Base-by-base conservation (phyloP, 208 protist genomes). In the Crithidia mellificae region DNA sequence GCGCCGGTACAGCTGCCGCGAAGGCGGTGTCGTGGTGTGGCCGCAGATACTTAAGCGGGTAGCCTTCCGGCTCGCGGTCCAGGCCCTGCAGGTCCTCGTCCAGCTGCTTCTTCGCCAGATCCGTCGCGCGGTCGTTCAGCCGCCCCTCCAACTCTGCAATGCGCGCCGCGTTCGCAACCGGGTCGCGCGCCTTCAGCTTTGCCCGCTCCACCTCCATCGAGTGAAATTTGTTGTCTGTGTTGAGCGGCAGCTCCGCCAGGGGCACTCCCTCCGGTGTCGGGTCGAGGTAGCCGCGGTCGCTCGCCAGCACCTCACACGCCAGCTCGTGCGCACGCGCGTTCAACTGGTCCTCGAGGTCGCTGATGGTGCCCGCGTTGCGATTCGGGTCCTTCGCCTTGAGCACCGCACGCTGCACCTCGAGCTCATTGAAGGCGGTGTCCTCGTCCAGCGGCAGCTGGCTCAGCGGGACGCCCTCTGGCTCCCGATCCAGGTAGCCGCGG, bases 121-220 rank as follows among this genome's bases (percentile, higher is more conserved):
- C 80, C 9, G 44, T 30, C 6, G 81, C 83, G 25, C 78, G 85
- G 12, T 84, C 81, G 59, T 94, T 94, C 41, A 94, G 69, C 11
- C 77, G 69, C 9, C 65, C 71, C 73, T 93, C 83, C 36, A 91
- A 62, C 61, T 91, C 80, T 9, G 39, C 24, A 20, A 90, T 78
- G 19, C 80, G 83, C 2, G 69, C 64, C 2, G 59, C 61, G 49
- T 84, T 80, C 54, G 57, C 54, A 20, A 69, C 57, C 24, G 74
- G 54, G 57, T 85, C 77, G 38, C 74, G 78, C 22, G 62, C 55
- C 72, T 83, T 89, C 62, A 88, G 65, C 55, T 79, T 82, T 19
- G 84, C 83, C 4, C 84, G 73, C 67, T 93, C 84, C 49, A 88
- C 75, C 75, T 93, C 88, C 78, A 90, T 78, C 53, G 77, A 63